These are phyloP conservation scores for Talaromyces ruber DNA, from an alignment of 495 filamentous ascomycete species.

Conservation along the genomic window DNA sequence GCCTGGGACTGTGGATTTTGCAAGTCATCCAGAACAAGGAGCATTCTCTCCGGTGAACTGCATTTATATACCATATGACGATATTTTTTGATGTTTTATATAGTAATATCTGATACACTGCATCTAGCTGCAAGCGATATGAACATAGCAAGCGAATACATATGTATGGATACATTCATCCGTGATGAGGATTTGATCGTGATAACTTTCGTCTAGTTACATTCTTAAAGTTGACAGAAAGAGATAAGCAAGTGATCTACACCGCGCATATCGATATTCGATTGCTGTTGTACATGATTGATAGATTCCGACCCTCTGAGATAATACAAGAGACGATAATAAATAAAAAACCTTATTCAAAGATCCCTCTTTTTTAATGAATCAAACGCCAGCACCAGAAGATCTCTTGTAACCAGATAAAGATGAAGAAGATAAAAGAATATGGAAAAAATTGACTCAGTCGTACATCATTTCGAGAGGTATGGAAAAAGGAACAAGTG, in stretches of 20 bases:
- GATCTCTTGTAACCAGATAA: not conserved
- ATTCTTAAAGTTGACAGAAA: not conserved
- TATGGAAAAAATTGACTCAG: slow-evolving; percentile 2
- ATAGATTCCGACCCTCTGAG: not conserved
- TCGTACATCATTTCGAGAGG: slow-evolving; percentile 2
- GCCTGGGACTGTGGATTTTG: not conserved
- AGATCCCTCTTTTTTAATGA: not conserved
- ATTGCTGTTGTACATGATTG: not conserved
- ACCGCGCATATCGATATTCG: not conserved
- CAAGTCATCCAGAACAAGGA: not conserved
- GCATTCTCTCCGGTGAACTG: not conserved
- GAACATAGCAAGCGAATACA: not conserved
- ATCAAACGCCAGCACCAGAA: slow-evolving; percentile 3
- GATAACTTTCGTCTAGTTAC: no score
- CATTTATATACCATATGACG: not conserved
- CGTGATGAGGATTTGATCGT: not conserved
- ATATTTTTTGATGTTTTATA: not conserved
- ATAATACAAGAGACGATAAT: not conserved
- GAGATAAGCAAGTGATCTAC: not conserved
- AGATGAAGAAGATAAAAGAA: not conserved
- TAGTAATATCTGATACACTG: not conserved
- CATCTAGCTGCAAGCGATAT: not conserved
- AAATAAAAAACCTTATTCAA: not conserved
- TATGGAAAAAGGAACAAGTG: not conserved
- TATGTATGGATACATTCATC: not conserved